A percentile compares a stretch with the other conserved stretches of the same genome.
phyloP scores from a whole-genome alignment of 495 filamentous ascomycete species.

The Wilcoxina mikolae region DNA sequence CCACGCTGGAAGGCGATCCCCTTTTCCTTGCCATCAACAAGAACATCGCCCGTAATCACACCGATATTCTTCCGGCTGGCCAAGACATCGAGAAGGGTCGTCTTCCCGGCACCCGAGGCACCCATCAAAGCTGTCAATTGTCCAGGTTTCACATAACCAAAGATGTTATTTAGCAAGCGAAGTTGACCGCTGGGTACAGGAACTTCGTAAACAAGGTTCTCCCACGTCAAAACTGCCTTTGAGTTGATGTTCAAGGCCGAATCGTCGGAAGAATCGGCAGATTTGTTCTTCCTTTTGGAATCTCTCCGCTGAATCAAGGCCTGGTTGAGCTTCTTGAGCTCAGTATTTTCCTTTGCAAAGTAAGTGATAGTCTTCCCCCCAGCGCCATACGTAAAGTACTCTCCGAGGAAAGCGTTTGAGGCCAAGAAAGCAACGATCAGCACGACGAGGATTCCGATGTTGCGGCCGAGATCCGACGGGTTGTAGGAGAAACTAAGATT shows the following conservation, averaged over 20 bases:
- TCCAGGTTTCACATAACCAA: constrained; percentile 66
- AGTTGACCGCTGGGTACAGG: constrained; percentile 47
- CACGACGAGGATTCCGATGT: constrained; percentile 58
- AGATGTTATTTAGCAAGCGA: constrained; percentile 53
- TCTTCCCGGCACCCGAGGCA: constrained; percentile 75
- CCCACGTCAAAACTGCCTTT: constrained; percentile 43
- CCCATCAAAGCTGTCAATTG: constrained; percentile 73
- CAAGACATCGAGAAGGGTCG: constrained; percentile 64
- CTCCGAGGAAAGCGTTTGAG: constrained; percentile 56
- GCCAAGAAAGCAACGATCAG: constrained; percentile 53
- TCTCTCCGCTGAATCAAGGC: constrained; percentile 43
- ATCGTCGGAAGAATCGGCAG: constrained; percentile 29
- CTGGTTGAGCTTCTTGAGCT: constrained; percentile 54
- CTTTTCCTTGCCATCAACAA: constrained; percentile 55
- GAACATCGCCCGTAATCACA: constrained; percentile 55
- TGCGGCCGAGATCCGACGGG: constrained; percentile 51
- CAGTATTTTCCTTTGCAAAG: constrained; percentile 55
- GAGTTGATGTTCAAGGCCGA: constrained; percentile 50
- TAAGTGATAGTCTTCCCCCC: constrained; percentile 65
- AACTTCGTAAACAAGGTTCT: constrained; percentile 53
- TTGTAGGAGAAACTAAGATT: constrained; percentile 47
- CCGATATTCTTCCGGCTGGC: constrained; percentile 66
- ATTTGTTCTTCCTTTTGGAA: constrained; percentile 27
- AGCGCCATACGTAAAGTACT: constrained; percentile 59
- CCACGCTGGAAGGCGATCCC: constrained; percentile 61